phyloP scores from a whole-genome alignment of 2,329 filamentous ascomycete genomes.

The Beauveria australis region DNA sequence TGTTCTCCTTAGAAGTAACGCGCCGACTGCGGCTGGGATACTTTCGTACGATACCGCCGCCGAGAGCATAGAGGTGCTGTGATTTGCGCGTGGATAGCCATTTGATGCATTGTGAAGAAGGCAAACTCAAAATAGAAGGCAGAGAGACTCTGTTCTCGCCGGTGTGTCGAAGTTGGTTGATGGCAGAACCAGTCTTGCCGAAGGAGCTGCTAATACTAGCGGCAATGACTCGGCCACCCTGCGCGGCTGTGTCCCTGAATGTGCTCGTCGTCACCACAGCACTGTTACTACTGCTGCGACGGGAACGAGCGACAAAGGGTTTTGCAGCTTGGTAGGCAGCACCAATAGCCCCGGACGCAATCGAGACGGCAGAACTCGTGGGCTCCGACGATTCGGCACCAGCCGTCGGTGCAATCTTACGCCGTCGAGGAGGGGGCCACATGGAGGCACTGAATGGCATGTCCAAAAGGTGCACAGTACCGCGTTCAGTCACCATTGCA shows the following conservation, averaged over 20 bases:
- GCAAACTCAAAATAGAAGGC: conserved; percentile 45
- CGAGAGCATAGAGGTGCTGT: conserved; percentile 56
- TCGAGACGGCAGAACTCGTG: conserved; percentile 50
- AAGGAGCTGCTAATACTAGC: conserved; percentile 68
- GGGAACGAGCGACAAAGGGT: conserved; percentile 47
- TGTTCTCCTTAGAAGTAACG: conserved; percentile 44
- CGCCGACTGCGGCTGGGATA: conserved; percentile 53
- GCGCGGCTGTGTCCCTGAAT: conserved; percentile 54
- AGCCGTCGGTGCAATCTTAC: conserved; percentile 35
- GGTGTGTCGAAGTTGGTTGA: conserved; percentile 64
- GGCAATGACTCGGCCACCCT: conserved; percentile 64
- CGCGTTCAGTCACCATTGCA: conserved; percentile 85
- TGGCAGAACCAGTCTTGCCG: conserved; percentile 61
- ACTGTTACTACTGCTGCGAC: conserved; percentile 37
- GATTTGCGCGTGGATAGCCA: conserved; percentile 58
- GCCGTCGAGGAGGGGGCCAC: conserved; percentile 69
- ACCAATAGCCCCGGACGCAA: conserved; percentile 62
- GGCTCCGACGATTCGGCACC: conserved; percentile 41
- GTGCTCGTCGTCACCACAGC: conserved; percentile 30
- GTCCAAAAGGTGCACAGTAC: conserved; percentile 90
- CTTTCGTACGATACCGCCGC: conserved; percentile 57
- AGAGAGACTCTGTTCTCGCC: conserved; percentile 68
- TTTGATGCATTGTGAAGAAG: conserved; percentile 51
- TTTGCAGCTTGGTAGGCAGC: conserved; percentile 63
- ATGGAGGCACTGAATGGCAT: conserved; percentile 74